Evolutionary conservation across 768 basidiomycete species (phyloP).

Genomic region (Boletus rubropictus): DNA sequence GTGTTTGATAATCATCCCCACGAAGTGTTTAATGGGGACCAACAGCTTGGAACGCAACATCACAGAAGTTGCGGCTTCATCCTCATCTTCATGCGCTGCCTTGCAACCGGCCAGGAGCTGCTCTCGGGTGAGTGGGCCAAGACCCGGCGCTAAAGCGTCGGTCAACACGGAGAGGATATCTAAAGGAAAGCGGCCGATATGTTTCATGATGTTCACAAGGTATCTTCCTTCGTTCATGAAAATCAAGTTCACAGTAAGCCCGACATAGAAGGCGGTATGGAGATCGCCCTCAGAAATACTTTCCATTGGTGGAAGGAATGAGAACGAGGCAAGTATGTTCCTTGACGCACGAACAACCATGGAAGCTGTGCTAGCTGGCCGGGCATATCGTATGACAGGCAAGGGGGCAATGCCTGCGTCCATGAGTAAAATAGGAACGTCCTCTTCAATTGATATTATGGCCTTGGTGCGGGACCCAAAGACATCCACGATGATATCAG

Average conservation of each 20-base stretch:
- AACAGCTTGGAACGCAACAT: slow-evolving; percentile 23
- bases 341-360: slow-evolving; percentile 39
- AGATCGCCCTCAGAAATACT: slow-evolving; percentile 29
- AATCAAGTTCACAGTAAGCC: slow-evolving; percentile 36
- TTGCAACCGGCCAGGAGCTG: slow-evolving; percentile 31
- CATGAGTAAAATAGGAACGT: slow-evolving; percentile 30
- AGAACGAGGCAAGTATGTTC: slow-evolving; percentile 35
- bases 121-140: slow-evolving; percentile 20
- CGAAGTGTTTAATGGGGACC: slow-evolving; percentile 36
- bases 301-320: slow-evolving; percentile 15
- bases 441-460: slow-evolving; percentile 33
- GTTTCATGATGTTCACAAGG: slow-evolving; percentile 30
- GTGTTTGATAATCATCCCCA: slow-evolving; percentile 46
- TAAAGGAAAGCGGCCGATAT: slow-evolving; percentile 34
- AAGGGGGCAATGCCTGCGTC: slow-evolving; percentile 23
- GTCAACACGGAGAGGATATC: slow-evolving; percentile 40
- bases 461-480: slow-evolving; percentile 35
- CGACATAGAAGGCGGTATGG: slow-evolving; percentile 32
- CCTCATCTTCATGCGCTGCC: slow-evolving; percentile 29
- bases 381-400: slow-evolving; percentile 18
- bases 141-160: slow-evolving; percentile 33
- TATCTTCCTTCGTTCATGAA: slow-evolving; percentile 31
- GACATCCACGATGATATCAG: slow-evolving; percentile 45
- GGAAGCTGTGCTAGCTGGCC: slow-evolving; percentile 28
- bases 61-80: slow-evolving; percentile 22